These are phyloP conservation scores for Monosporozyma yasuniensis DNA, from an alignment of 805 yeast species.

Conservation along the genomic window DNA sequence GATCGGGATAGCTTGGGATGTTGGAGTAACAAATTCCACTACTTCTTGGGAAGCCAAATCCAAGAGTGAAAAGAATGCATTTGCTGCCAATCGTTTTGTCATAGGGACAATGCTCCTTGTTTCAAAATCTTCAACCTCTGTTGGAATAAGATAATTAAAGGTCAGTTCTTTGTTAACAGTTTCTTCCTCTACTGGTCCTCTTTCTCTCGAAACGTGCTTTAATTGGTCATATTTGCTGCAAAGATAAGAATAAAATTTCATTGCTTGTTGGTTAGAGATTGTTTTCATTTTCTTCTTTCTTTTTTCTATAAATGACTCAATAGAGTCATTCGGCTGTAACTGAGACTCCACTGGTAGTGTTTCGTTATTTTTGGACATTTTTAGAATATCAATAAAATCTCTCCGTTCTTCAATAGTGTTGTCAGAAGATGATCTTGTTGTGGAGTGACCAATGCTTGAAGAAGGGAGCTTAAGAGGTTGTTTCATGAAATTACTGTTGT, in stretches of 20 bases:
- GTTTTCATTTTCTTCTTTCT: not conserved
- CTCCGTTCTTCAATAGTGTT: slow-evolving; percentile 9
- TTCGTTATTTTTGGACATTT: not conserved
- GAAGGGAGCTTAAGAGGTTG: slow-evolving; percentile 26
- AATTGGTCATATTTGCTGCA: slow-evolving; percentile 15
- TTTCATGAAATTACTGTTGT: slow-evolving; percentile 8
- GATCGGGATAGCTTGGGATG: not conserved
- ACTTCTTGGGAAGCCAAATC: slow-evolving; percentile 22
- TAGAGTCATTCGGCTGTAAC: not conserved
- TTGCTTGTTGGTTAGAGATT: slow-evolving; percentile 13
- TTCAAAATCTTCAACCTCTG: slow-evolving; percentile 7
- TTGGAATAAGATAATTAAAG: slow-evolving; percentile 26
- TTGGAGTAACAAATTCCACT: slow-evolving; percentile 4
- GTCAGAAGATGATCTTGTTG: slow-evolving; percentile 15
- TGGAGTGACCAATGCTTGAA: slow-evolving; percentile 24
- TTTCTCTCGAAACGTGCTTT: slow-evolving; percentile 6
- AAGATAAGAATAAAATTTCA: slow-evolving; percentile 24
- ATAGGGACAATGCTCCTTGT: not conserved
- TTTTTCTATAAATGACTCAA: not conserved
- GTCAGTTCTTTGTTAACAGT: slow-evolving; percentile 11
- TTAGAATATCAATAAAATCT: slow-evolving; percentile 3
- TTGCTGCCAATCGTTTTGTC: slow-evolving; percentile 23
- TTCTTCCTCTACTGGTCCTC: slow-evolving; percentile 2
- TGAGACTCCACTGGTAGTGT: not conserved
- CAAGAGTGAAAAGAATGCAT: slow-evolving; percentile 25